Evolutionary conservation across 2,329 filamentous ascomycete species (phyloP), one percentile per base, ranked within the genome.

Genomic region (Tolypocladium pustulatum): DNA sequence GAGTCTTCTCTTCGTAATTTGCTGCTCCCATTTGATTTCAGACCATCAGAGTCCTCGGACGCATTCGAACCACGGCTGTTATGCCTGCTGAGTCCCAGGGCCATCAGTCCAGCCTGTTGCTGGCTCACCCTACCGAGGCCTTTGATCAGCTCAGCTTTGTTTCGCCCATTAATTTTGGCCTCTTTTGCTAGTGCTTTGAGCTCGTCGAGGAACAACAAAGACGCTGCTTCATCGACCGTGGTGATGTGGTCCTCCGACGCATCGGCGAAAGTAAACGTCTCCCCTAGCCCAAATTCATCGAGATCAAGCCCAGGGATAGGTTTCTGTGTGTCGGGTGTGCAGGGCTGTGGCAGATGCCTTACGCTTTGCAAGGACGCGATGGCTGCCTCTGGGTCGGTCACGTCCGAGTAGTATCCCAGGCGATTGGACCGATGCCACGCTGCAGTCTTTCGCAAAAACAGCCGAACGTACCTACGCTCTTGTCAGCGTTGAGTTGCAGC

Each of bases 401-500:
- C 88, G 69, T 97, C 92, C 63, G 85, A 83, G 67, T 93, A 84
- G 67, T 97, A 97, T 2, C 85, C 84, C 32, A 99, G 74, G 27
- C 85, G 84, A 65, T 82, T 84, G 62, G 91, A 82, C 12, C 94
- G 86, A 76, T 97, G 91, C 94, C 94, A 99, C 1, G 86, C 86
- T 27, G 89, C 89, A 1, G 90, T 91, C 71, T 99, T 99, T 54
- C 94, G 86, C 3, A 99, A 78, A 68, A 99, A 99, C 1, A 99
- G 76, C 27, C 94, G 86, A 17, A 97, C 92, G 73, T 97, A 96
- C 69, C 90, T 93, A 2, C 3, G 20, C 4, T n/a, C 17, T 6
- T 12, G 10, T 59, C 13, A 37, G 43, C 25, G 54, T 7, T 46
- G 36, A 1, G 13, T 4, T 30, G 4, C 12, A 10, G 15, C 30